These are phyloP conservation scores for Amoebophrya sp. DNA, from an alignment of 169 alveolate genomes.

Conservation along the genomic window DNA sequence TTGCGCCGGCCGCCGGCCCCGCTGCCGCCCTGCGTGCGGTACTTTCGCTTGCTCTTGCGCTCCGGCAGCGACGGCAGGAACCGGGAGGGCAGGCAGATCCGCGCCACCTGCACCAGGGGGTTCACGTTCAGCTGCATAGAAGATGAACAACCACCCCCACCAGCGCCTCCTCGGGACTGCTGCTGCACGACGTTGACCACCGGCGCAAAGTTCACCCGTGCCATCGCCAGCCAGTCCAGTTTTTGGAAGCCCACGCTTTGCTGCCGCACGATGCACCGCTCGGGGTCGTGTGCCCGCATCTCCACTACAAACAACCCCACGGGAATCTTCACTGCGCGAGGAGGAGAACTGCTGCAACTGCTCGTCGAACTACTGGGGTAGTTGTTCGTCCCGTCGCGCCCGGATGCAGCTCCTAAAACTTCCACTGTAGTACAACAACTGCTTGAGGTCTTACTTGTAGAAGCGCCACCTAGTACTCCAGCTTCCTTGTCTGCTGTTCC, in stretches of 20 bases:
- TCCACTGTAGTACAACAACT: neutral
- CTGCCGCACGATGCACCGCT: neutral
- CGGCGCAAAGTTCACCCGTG: too few species aligned
- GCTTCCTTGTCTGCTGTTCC: neutral
- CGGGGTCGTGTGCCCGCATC: neutral
- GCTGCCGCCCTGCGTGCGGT: neutral
- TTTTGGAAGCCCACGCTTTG: too few species aligned
- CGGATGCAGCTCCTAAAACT: too few species aligned
- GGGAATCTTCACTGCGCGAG: too few species aligned
- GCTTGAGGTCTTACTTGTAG: neutral
- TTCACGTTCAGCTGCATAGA: too few species aligned
- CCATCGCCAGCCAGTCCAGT: too few species aligned
- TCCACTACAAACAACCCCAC: neutral
- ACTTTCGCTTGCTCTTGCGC: neutral
- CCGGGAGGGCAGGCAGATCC: neutral
- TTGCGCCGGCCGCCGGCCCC: neutral
- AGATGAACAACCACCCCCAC: too few species aligned
- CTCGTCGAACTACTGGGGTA: too few species aligned
- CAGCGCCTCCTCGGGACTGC: too few species aligned
- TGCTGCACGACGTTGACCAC: too few species aligned
- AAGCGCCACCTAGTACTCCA: neutral
- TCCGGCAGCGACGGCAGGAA: neutral
- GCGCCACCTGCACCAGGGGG: neutral
- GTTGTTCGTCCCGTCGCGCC: too few species aligned
- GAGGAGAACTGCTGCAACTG: too few species aligned